Conservation (phyloP, 345 rosid genomes). For the Kernera saxatilis region DNA sequence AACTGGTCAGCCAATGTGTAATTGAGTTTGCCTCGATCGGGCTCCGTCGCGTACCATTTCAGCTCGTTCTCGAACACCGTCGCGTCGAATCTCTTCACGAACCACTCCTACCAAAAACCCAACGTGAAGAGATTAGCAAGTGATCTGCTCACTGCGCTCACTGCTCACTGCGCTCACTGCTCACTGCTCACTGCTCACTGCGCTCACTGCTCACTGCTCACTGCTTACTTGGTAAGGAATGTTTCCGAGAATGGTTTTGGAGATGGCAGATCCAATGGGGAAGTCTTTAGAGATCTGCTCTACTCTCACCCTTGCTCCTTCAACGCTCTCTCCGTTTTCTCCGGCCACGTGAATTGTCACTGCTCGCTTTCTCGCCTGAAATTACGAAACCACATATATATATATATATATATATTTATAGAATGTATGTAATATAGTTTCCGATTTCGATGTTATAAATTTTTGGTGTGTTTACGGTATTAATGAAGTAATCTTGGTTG, state of each 20-base stretch:
- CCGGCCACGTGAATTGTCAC: slow-evolving; percentile 62
- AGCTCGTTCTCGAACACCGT: slow-evolving; percentile 88
- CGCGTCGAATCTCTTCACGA: slow-evolving; percentile 70
- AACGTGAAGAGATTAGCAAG: too few relatives aligned
- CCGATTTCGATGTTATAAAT: neutral
- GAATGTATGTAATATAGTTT: neutral
- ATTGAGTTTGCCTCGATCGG: slow-evolving; percentile 51
- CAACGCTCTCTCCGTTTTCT: slow-evolving; percentile 44
- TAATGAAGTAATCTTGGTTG: slow-evolving; percentile 52
- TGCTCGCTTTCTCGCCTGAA: slow-evolving; percentile 68
- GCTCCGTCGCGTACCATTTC: slow-evolving; percentile 91
- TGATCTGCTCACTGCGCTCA: too few relatives aligned
- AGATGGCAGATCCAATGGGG: slow-evolving; percentile 79
- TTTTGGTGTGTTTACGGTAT: slow-evolving; percentile 35
- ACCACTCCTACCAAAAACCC: slow-evolving; percentile 56
- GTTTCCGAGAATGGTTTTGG: slow-evolving; percentile 66
- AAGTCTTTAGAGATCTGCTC: slow-evolving; percentile 71
- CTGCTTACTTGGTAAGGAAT: slow-evolving; percentile 54
- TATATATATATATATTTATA: too few relatives aligned
- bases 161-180: too few relatives aligned
- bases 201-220: too few relatives aligned
- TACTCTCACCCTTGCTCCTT: slow-evolving; percentile 44
- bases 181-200: too few relatives aligned
- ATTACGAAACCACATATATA: neutral
- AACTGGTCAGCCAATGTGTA: slow-evolving; percentile 61